Percentiles rank a stretch among this genome's conserved stretches.
These are phyloP conservation scores for Crepidotus sp. DNA, from an alignment of 1,284 basidiomycete species.

Conservation along the genomic window DNA sequence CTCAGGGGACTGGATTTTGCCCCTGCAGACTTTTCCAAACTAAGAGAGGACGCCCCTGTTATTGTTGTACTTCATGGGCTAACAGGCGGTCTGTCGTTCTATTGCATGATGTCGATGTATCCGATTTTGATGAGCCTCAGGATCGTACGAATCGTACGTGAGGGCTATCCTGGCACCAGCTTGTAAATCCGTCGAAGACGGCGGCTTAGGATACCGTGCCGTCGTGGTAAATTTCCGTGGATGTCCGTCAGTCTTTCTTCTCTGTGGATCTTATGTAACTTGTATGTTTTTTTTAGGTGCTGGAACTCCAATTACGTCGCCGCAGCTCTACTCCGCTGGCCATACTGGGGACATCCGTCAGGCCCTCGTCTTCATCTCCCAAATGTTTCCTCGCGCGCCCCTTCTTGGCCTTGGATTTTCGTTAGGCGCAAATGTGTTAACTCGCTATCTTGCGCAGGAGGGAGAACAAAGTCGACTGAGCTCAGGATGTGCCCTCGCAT, in stretches of 20 bases:
- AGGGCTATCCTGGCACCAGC: conserved; percentile 16
- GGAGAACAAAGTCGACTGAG: conserved; percentile 68
- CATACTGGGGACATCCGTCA: conserved; percentile 82
- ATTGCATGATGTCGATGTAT: not conserved
- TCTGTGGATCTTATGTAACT: conserved; percentile 8
- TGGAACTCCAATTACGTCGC: conserved; percentile 71
- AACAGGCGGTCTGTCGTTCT: conserved; percentile 57
- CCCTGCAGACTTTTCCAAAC: conserved; percentile 41
- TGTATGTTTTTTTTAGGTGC: conserved; percentile 47
- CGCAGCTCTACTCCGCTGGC: conserved; percentile 81
- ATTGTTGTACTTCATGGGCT: conserved; percentile 82
- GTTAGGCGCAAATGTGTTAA: conserved; percentile 86
- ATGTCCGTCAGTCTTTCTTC: conserved; percentile 43
- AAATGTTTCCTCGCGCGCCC: conserved; percentile 71
- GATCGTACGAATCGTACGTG: conserved; percentile 69
- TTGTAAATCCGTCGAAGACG: conserved; percentile 11
- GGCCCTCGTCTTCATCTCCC: conserved; percentile 70
- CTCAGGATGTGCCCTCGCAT: conserved; percentile 73
- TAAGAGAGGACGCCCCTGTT: conserved; percentile 65
- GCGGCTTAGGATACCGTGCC: conserved; percentile 18
- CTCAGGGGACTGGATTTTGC: conserved; percentile 70
- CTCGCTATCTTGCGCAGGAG: conserved; percentile 88
- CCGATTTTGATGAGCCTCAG: conserved; percentile 27
- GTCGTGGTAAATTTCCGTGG: conserved; percentile 71
- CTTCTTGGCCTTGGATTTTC: conserved; percentile 89